phyloP scores from a whole-genome alignment of 495 filamentous ascomycete genomes.

The Hyaloscypha hepaticicola region DNA sequence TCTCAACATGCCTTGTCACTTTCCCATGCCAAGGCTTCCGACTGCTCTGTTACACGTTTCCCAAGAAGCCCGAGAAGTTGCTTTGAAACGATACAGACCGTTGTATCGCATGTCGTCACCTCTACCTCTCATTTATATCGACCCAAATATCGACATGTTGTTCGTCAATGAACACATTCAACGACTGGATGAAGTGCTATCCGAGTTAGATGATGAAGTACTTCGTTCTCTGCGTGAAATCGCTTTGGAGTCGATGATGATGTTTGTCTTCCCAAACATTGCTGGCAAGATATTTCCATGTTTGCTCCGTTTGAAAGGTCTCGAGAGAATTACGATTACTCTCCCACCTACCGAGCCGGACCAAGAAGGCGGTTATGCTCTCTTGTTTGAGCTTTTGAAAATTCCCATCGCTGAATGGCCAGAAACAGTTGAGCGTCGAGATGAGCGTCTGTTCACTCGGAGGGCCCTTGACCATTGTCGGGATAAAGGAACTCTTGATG shows the following conservation, averaged over 20 bases:
- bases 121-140: conserved; percentile 1
- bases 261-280: neutral
- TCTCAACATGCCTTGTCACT: neutral
- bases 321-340: neutral
- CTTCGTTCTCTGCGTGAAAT: neutral
- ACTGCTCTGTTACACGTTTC: neutral
- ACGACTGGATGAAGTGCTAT: neutral
- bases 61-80: neutral
- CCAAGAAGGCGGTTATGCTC: neutral
- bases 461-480: neutral
- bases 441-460: neutral
- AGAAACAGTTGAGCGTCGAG: neutral
- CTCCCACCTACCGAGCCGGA: neutral
- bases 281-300: neutral
- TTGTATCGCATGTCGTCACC: neutral
- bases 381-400: neutral
- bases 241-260: neutral
- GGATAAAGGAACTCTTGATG: neutral
- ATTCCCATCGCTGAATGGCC: neutral
- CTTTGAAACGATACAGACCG: neutral
- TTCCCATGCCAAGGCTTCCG: neutral
- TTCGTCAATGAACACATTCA: neutral
- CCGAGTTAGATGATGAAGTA: neutral
- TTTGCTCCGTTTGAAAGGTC: neutral
- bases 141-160: neutral